Conservation (phyloP, 257 asterid species). For the Nicotiana tabacum region DNA sequence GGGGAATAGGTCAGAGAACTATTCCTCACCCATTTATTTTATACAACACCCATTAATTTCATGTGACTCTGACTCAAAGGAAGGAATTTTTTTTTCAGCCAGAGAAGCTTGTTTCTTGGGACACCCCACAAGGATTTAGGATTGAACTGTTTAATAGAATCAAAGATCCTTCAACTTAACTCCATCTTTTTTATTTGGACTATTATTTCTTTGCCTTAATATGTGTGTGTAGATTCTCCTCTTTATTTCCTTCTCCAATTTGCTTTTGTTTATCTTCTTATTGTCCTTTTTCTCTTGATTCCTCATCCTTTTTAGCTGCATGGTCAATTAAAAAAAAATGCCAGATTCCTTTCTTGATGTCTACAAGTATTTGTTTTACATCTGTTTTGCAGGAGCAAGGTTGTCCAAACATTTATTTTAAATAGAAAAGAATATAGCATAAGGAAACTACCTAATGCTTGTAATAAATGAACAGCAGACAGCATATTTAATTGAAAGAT, state of each 20-base stretch:
- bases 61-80: conserved; percentile 8
- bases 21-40: not conserved
- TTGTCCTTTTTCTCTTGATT: conserved; percentile 4
- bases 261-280: conserved; percentile 1
- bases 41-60: not conserved
- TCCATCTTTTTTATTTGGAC: not conserved
- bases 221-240: conserved; percentile 2
- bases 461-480: conserved; percentile 14
- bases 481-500: conserved; percentile 13
- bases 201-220: not conserved
- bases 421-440: not conserved
- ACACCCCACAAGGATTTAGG: not conserved
- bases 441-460: conserved; percentile 8
- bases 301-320: not conserved
- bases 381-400: not conserved
- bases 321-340: not conserved
- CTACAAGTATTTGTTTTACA: conserved; percentile 5
- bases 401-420: not conserved
- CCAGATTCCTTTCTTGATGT: not conserved
- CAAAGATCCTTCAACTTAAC: conserved; percentile 5
- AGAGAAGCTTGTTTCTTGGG: not conserved
- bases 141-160: not conserved
- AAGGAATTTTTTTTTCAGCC: not conserved
- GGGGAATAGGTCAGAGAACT: not conserved
- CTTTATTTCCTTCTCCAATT: not conserved